Evolutionary conservation across 441 rosid genomes (phyloP).

Genomic region (Syzygium malaccense): DNA sequence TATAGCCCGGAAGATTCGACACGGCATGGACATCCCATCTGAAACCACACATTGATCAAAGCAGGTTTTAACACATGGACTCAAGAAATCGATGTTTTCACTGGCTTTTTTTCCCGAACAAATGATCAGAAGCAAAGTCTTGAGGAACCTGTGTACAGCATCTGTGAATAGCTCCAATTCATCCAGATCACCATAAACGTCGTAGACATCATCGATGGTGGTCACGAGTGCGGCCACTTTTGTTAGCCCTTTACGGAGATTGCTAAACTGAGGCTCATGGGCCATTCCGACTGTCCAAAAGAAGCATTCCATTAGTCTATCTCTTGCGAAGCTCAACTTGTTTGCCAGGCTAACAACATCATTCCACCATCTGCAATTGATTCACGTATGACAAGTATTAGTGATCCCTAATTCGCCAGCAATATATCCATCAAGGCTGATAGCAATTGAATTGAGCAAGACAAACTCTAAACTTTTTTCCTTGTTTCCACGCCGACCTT

Average conservation of each 20-base stretch:
- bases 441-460: not conserved
- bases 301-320: constrained; percentile 38
- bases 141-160: constrained; percentile 18
- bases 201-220: constrained; percentile 28
- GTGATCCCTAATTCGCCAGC: not conserved
- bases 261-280: constrained; percentile 16
- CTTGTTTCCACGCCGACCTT: not conserved
- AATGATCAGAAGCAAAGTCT: not conserved
- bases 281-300: constrained; percentile 24
- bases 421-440: not conserved
- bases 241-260: constrained; percentile 17
- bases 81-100: not conserved
- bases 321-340: constrained; percentile 25
- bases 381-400: not conserved
- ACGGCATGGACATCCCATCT: not conserved
- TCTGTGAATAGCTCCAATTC: constrained; percentile 28
- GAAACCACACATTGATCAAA: not conserved
- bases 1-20: not conserved
- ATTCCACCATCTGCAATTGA: constrained; percentile 21
- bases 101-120: not conserved
- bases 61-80: not conserved
- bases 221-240: constrained; percentile 19
- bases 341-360: constrained; percentile 14
- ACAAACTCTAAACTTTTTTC: not conserved
- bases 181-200: constrained; percentile 20